These are phyloP conservation scores for Fusarium mundagurra DNA, from an alignment of 2,329 filamentous ascomycete species.

Conservation along the genomic window DNA sequence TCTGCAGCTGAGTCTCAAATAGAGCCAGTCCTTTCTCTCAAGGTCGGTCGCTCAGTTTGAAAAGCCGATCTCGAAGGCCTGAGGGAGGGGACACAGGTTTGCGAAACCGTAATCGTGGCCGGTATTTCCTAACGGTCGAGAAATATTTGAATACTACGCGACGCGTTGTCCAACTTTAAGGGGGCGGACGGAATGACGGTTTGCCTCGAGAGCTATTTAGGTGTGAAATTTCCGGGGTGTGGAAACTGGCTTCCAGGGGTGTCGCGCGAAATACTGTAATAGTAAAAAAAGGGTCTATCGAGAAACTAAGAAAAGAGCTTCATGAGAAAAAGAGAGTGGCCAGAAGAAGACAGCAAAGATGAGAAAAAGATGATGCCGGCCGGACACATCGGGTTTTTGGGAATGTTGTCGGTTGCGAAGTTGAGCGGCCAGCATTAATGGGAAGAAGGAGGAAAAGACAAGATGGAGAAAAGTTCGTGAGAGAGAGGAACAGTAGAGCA, in stretches of 20 bases:
- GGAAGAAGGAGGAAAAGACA: constrained; percentile 4
- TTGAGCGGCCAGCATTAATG: constrained; percentile 23
- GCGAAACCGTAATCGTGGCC: constrained; percentile 31
- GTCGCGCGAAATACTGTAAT: constrained; percentile 19
- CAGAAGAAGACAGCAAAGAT: constrained; percentile 30
- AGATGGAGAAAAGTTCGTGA: constrained; percentile 13
- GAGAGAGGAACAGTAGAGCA: constrained; percentile 4
- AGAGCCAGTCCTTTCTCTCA: constrained; percentile 43
- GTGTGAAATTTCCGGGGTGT: constrained; percentile 41
- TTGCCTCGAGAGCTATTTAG: constrained; percentile 28
- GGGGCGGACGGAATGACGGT: constrained; percentile 40
- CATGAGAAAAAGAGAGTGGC: constrained; percentile 44
- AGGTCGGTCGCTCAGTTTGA: constrained; percentile 38
- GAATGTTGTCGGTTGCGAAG: constrained; percentile 17
- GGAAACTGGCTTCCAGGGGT: constrained; percentile 39
- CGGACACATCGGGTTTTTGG: constrained; percentile 45
- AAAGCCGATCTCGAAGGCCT: constrained; percentile 40
- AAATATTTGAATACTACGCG: constrained; percentile 43
- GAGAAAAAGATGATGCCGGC: constrained; percentile 42
- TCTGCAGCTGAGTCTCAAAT: constrained; percentile 68
- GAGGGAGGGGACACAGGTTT: constrained; percentile 25
- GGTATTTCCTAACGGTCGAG: constrained; percentile 27
- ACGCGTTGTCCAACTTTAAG: constrained; percentile 48
- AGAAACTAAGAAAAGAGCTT: constrained; percentile 39
- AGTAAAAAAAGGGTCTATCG: constrained; percentile 24